These are phyloP conservation scores for Ogataea minuta DNA, from an alignment of 805 yeast genomes.

Conservation along the genomic window DNA sequence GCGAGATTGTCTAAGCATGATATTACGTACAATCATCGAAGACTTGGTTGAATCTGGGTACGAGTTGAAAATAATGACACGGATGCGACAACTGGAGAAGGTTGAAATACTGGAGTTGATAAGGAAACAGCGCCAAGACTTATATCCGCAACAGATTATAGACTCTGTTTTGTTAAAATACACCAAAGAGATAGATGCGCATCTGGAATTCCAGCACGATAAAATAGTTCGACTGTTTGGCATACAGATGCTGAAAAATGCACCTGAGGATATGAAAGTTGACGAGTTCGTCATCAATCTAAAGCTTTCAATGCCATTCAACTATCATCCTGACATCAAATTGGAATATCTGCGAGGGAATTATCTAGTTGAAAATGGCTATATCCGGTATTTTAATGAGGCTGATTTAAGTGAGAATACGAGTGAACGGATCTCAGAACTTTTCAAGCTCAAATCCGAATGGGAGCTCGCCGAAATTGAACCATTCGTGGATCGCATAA, in stretches of 20 bases:
- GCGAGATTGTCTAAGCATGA: slow-evolving; percentile 12
- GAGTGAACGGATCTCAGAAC: slow-evolving; percentile 44
- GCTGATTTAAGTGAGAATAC: slow-evolving; percentile 48
- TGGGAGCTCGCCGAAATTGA: slow-evolving; percentile 64
- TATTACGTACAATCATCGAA: slow-evolving; percentile 11
- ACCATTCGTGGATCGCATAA: slow-evolving; percentile 63
- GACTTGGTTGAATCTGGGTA: slow-evolving; percentile 12
- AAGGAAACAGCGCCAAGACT: slow-evolving; percentile 1
- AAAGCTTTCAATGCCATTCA: slow-evolving; percentile 64
- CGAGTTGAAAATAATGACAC: slow-evolving; percentile 14
- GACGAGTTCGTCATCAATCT: slow-evolving; percentile 64
- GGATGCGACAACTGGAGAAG: slow-evolving; percentile 5
- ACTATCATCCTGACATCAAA: slow-evolving; percentile 45
- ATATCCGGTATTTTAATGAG: slow-evolving; percentile 53
- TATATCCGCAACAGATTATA: slow-evolving; percentile 11
- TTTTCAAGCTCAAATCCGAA: slow-evolving; percentile 51
- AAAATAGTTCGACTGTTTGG: slow-evolving; percentile 23
- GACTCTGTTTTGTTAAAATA: slow-evolving; percentile 12
- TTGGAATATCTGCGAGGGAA: slow-evolving; percentile 38
- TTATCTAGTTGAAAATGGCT: slow-evolving; percentile 35
- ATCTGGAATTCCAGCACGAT: slow-evolving; percentile 16
- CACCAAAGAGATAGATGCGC: slow-evolving; percentile 15
- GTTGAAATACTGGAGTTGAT: slow-evolving; percentile 4
- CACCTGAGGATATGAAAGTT: slow-evolving; percentile 10
- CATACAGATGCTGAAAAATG: slow-evolving; percentile 13